Evolutionary conservation across 257 asterid genomes (phyloP), one percentile per base, ranked within the genome.

Genomic region (Haberlea rhodopensis): DNA sequence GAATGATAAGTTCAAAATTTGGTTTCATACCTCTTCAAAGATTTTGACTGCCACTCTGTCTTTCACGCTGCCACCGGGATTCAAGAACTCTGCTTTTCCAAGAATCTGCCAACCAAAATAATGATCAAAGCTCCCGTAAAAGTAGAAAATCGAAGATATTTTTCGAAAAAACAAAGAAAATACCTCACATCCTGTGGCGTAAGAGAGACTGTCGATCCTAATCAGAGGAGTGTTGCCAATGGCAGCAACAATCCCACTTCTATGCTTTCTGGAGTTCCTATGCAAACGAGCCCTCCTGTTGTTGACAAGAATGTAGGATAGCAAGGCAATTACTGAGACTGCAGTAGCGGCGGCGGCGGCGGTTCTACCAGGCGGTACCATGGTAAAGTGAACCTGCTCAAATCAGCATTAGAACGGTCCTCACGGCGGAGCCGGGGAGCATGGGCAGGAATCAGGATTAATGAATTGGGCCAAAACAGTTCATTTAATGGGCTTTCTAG

Each of bases 41-140:
- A 92, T 87, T 75, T 89, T 83, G 57, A 92, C 90, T 0, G 97
- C 97, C 46, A 89, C 96, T 73, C 97, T 82, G 64, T 92, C 99
- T 78, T 92, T 89, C 49, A 92, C 97, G 68, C 97, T 92, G 49
- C 99, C 99, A 29, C 99, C 97, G 16, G 99, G 99, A 66, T 92
- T 92, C 75, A 89, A 76, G 75, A 92, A 92, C 80, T 92, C 99
- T 8, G 97, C 97, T 72, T 92, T 92, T 21, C 97, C 99, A 66
- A 85, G 66, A 79, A 92, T 92, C 99, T 92, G 76, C 68, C 48
- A 37, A 48, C 45, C 23, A 59, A 57, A 24, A 45, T 8, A n/a
- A 57, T 11, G 48, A 57, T 11, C 8, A 45, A 57, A 5, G 1
- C 9, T 68, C 3, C 19, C 43, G 61, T 2, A 8, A 29, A 4